Percentiles rank a stretch among this genome's conserved stretches.
These are phyloP conservation scores for Eucalyptus pauciflora DNA, from an alignment of 345 rosid genomes.

Conservation along the genomic window DNA sequence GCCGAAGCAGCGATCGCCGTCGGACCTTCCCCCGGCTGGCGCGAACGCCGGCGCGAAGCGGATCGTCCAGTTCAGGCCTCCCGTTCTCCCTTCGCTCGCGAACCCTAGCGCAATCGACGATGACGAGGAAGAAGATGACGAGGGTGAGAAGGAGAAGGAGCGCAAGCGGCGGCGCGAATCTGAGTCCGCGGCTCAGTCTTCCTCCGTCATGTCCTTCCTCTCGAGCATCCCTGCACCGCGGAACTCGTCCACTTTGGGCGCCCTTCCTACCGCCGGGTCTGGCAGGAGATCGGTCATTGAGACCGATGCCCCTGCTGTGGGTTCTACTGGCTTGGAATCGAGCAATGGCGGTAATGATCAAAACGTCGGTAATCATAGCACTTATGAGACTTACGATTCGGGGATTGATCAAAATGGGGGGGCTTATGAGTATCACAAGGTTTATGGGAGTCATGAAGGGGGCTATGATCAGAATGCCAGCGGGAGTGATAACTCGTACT, in stretches of 20 bases:
- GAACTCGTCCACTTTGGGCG: slow-evolving; percentile 56
- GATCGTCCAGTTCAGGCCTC: slow-evolving; percentile 68
- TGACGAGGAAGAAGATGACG: slow-evolving; percentile 33
- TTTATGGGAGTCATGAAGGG: slow-evolving; percentile 1
- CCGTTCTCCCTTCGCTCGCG: slow-evolving; percentile 16
- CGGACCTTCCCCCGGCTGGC: background rate
- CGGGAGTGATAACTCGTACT: background rate
- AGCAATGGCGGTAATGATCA: background rate
- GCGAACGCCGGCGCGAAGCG: slow-evolving; percentile 12
- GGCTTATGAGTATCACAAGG: slow-evolving; percentile 11
- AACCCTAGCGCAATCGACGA: slow-evolving; percentile 16
- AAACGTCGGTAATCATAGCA: background rate
- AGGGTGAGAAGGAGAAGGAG: slow-evolving; percentile 35
- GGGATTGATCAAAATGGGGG: slow-evolving; percentile 13
- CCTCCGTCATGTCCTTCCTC: slow-evolving; percentile 58
- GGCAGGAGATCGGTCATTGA: slow-evolving; percentile 64
- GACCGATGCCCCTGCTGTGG: slow-evolving; percentile 8
- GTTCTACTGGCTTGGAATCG: background rate
- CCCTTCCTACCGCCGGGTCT: slow-evolving; percentile 37
- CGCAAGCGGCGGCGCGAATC: slow-evolving; percentile 27
- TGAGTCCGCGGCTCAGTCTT: slow-evolving; percentile 1
- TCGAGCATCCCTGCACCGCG: slow-evolving; percentile 75
- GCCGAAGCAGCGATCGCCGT: background rate
- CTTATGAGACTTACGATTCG: slow-evolving; percentile 9
- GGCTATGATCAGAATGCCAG: background rate